These are phyloP conservation scores for Lactarius akahatsu DNA, from an alignment of 768 basidiomycete genomes.

Conservation along the genomic window DNA sequence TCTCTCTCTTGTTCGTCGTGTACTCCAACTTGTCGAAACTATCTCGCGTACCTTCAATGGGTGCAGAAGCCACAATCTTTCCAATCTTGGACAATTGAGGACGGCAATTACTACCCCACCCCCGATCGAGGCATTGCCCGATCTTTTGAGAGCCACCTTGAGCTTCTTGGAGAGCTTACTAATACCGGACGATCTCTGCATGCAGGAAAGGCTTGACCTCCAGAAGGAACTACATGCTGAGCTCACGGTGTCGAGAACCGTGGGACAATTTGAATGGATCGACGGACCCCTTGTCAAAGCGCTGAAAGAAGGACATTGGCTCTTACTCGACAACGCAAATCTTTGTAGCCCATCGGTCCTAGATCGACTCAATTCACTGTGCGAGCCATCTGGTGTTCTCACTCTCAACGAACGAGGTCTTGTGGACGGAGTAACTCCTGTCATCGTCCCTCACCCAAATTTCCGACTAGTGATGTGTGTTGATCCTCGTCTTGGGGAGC, in stretches of 20 bases:
- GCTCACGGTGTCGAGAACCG: slow-evolving; percentile 34
- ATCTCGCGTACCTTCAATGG: slow-evolving; percentile 39
- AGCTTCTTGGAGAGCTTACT: slow-evolving; percentile 36
- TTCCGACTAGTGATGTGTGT: slow-evolving; percentile 95
- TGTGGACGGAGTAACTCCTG: slow-evolving; percentile 70
- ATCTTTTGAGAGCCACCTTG: slow-evolving; percentile 33
- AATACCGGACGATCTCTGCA: slow-evolving; percentile 13
- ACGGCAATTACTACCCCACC: background rate
- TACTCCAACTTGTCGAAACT: slow-evolving; percentile 41
- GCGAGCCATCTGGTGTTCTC: slow-evolving; percentile 79
- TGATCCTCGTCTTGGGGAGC: slow-evolving; percentile 87
- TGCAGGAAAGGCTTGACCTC: slow-evolving; percentile 17
- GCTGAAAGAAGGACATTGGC: slow-evolving; percentile 85
- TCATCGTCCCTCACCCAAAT: slow-evolving; percentile 77
- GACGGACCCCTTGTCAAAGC: slow-evolving; percentile 90
- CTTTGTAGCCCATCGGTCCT: slow-evolving; percentile 93
- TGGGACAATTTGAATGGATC: slow-evolving; percentile 85
- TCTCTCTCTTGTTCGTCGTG: slow-evolving; percentile 41
- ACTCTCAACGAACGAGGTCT: slow-evolving; percentile 89
- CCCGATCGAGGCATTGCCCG: slow-evolving; percentile 8
- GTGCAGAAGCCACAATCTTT: slow-evolving; percentile 17
- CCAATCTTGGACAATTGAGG: slow-evolving; percentile 12
- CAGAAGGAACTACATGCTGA: slow-evolving; percentile 19
- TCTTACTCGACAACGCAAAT: slow-evolving; percentile 90
- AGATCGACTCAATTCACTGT: slow-evolving; percentile 94